Percentiles rank a stretch among this genome's conserved stretches.
These are phyloP conservation scores for Termitomyces sp. DNA, from an alignment of 768 basidiomycete genomes.

Conservation along the genomic window DNA sequence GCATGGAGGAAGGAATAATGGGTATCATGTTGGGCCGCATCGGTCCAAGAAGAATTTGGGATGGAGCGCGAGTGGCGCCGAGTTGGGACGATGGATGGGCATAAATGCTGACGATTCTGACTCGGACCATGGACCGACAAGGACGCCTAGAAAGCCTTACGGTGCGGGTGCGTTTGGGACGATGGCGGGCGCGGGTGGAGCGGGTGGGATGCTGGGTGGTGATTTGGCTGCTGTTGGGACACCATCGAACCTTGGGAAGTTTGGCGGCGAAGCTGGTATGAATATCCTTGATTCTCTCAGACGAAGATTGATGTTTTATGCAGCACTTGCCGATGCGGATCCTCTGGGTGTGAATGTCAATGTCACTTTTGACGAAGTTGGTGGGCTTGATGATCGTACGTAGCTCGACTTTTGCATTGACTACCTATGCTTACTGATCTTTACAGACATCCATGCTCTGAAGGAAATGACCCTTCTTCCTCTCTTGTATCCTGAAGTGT, in stretches of 20 bases:
- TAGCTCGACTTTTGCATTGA: constrained; percentile 9
- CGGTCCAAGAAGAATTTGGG: constrained; percentile 45
- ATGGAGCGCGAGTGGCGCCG: constrained; percentile 77
- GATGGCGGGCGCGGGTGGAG: constrained; percentile 32
- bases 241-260: constrained; percentile 81
- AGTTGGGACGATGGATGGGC: constrained; percentile 74
- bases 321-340: constrained; percentile 91
- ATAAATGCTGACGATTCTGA: constrained; percentile 73
- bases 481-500: constrained; percentile 92
- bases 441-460: constrained; percentile 84
- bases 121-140: constrained; percentile 59
- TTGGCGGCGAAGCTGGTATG: constrained; percentile 65
- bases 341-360: constrained; percentile 91
- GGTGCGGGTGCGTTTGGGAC: constrained; percentile 49
- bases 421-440: background rate
- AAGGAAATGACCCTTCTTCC: constrained; percentile 99
- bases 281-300: constrained; percentile 9
- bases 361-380: constrained; percentile 95
- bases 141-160: constrained; percentile 66
- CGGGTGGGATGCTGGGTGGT: constrained; percentile 53
- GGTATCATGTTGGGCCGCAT: constrained; percentile 24
- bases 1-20: constrained; percentile 19
- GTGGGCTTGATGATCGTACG: constrained; percentile 91
- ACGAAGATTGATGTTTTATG: background rate
- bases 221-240: constrained; percentile 72